Base-by-base conservation (phyloP, 1,284 basidiomycete genomes). In the Cystobasidium sp. region DNA sequence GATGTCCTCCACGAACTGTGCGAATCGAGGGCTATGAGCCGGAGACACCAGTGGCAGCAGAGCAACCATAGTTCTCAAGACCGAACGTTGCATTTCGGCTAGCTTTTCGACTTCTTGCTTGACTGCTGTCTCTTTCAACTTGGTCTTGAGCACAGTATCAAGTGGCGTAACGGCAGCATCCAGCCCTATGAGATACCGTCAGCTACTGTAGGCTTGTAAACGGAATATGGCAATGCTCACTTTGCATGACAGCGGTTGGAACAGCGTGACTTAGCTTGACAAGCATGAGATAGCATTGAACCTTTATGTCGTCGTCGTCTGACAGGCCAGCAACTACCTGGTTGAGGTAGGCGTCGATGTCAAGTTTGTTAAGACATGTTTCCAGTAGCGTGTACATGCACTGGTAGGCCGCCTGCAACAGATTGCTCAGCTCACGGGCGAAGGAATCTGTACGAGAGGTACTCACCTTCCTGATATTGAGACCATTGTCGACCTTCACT, bases 231-330 rank as follows among this genome's bases (percentile, higher is more conserved):
- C 9, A 9, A 77, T 31, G 31, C 81, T 76, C 41, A 82, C 81
- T 78, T 18, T 78, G 77, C 8, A 78, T 62, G 31, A 97, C 88
- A 24, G 90, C 88, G 0, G 89, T 88, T 1, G 92, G 91, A 0
- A 92, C 91, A 22, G 95, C 87, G 80, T 92, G 89, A 3, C 93
- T 88, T 3, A 99, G 87, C 31, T 94, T 90, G 85, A 94, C 92
- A 46, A 98, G 86, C 85, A 97, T 91, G 88, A 99, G 91, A 83
- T 97, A 93, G 75, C 90, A 94, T 73, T 99, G 88, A 52, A 97
- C 93, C 84, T 98, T 98, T 85, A 99, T 92, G 81, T 98, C 95
- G 81, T 99, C 95, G 77, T 92, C 91, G 82, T 99, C 96, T 0
- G 86, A 84, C 10, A 99, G 87, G 1, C 94, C 95, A 0, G 88